Evolutionary conservation across 164 flowering plant genomes (phyloP).

Genomic region (Vitis rotundifolia): DNA sequence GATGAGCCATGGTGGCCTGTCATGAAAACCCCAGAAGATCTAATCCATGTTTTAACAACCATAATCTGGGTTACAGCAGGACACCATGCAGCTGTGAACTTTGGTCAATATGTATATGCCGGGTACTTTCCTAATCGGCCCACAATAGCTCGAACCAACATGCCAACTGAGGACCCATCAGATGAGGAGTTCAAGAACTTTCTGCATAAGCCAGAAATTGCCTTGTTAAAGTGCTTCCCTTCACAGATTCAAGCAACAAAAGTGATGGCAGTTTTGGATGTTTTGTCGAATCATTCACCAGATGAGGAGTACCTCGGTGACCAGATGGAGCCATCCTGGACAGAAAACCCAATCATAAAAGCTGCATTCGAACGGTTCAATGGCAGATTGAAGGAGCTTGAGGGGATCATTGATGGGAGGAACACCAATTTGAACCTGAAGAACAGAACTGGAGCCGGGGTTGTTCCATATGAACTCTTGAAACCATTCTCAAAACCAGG

Average conservation of each 20-base stretch:
- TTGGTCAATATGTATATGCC: conserved; percentile 24
- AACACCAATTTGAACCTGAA: no score
- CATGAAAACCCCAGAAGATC: conserved; percentile 19
- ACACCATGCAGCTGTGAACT: conserved; percentile 31
- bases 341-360: no score
- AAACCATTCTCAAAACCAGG: no score
- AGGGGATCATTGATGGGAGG: no score
- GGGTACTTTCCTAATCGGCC: conserved; percentile 17
- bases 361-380: no score
- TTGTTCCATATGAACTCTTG: no score
- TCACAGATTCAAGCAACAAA: conserved; percentile 2
- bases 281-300: conserved; percentile 10
- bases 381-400: no score
- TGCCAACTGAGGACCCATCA: conserved; percentile 5
- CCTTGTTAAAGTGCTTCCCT: conserved; percentile 4
- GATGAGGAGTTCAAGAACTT: background rate
- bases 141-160: conserved; percentile 2
- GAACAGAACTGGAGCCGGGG: no score
- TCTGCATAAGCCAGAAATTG: conserved; percentile 2
- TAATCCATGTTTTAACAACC: conserved; percentile 23
- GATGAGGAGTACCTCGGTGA: background rate
- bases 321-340: no score
- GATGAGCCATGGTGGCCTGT: conserved; percentile 46
- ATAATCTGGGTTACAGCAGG: conserved; percentile 33
- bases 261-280: conserved; percentile 13